A percentile compares a stretch with the other conserved stretches of the same genome.
These are phyloP conservation scores for Aspergillus olivimuriae DNA, from an alignment of 495 filamentous ascomycete genomes.

Conservation along the genomic window DNA sequence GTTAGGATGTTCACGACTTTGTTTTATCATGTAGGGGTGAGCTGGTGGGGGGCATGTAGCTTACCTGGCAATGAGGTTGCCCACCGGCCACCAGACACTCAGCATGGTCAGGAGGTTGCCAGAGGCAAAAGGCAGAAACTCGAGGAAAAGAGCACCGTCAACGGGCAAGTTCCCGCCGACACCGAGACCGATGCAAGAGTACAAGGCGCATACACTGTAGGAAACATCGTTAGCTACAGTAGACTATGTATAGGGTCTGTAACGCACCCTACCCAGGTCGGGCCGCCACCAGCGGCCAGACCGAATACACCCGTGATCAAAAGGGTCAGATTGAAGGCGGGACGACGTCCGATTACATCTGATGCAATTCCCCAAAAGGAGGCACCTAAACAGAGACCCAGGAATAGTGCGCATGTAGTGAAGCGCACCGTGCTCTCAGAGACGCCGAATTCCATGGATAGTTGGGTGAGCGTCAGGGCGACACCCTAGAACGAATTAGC, in stretches of 20 bases:
- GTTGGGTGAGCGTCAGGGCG: conserved; percentile 46
- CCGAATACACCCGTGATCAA: conserved; percentile 51
- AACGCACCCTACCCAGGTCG: conserved; percentile 45
- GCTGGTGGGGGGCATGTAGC: no score
- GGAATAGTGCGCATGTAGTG: conserved; percentile 48
- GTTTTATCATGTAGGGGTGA: no score
- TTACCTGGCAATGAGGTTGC: conserved; percentile 44
- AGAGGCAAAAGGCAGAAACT: conserved; percentile 50
- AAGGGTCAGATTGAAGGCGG: conserved; percentile 54
- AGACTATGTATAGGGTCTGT: neutral
- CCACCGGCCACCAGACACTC: conserved; percentile 56
- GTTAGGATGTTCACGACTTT: no score
- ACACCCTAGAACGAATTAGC: no score
- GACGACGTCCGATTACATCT: conserved; percentile 51
- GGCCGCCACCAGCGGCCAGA: conserved; percentile 44
- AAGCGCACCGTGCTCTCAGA: conserved; percentile 42
- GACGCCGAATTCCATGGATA: conserved; percentile 50
- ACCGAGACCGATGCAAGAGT: conserved; percentile 46
- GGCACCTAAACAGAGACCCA: conserved; percentile 52
- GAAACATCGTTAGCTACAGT: neutral
- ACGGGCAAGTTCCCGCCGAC: conserved; percentile 56
- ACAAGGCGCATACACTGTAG: conserved; percentile 36
- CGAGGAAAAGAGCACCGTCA: conserved; percentile 54
- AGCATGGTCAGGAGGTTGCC: conserved; percentile 50
- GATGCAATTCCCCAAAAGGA: conserved; percentile 55